These are phyloP conservation scores for Colletotrichum lupini DNA, from an alignment of 2,329 filamentous ascomycete genomes.

Conservation along the genomic window DNA sequence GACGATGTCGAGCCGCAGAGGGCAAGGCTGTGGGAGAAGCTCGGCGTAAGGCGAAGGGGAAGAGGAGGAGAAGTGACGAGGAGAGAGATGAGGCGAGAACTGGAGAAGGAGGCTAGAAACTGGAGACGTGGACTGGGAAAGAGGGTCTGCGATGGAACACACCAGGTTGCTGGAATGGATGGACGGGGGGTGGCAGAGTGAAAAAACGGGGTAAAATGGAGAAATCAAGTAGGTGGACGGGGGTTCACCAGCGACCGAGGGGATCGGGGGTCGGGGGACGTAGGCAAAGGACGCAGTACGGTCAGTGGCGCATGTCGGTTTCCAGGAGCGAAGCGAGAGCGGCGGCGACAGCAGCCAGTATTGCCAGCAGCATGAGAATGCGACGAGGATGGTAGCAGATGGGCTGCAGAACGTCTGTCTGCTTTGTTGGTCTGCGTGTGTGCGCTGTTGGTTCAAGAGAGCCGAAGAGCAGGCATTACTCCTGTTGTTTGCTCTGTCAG, in stretches of 20 bases:
- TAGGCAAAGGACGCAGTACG: neutral
- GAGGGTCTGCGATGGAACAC: slow-evolving; percentile 30
- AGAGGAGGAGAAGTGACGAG: slow-evolving; percentile 2
- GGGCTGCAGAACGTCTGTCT: neutral
- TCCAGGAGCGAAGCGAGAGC: neutral
- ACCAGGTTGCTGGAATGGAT: slow-evolving; percentile 29
- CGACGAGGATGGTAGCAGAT: neutral
- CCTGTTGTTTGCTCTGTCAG: neutral
- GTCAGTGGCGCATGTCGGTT: neutral
- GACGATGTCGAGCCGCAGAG: neutral
- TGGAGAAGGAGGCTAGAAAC: slow-evolving; percentile 7
- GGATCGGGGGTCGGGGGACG: neutral
- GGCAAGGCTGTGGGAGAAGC: slow-evolving; percentile 2
- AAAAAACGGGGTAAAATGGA: slow-evolving; percentile 33
- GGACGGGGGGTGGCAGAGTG: slow-evolving; percentile 12
- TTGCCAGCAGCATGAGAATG: neutral
- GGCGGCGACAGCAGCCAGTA: neutral
- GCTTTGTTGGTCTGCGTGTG: neutral
- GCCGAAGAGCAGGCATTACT: neutral
- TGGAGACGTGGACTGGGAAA: slow-evolving; percentile 15
- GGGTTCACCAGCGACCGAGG: neutral
- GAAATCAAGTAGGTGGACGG: neutral
- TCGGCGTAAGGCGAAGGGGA: neutral
- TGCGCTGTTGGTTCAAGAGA: neutral
- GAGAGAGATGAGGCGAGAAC: slow-evolving; percentile 14